Evolutionary conservation across 1,139 yeast species (phyloP).

Genomic region (Candida sp.): DNA sequence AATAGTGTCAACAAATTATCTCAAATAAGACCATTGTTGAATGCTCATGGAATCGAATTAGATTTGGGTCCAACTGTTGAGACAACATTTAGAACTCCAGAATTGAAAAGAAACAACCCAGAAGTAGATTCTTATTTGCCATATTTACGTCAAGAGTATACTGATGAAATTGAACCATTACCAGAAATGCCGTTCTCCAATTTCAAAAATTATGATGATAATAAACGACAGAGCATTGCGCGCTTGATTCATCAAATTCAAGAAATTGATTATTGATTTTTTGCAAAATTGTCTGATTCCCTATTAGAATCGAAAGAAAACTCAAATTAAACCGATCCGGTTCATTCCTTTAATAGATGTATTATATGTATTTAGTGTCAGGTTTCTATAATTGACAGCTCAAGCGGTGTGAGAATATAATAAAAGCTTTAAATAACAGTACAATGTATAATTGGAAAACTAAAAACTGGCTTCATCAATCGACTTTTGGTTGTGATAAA

Average conservation of each 20-base stretch:
- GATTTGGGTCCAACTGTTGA: conserved; percentile 9
- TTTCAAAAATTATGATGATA: conserved; percentile 2
- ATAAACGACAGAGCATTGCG: conserved; percentile 4
- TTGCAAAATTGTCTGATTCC: not conserved
- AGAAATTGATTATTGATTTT: conserved; percentile 1
- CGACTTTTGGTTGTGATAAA: conserved; percentile 4
- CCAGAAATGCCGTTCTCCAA: conserved; percentile 1
- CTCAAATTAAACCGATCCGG: not conserved
- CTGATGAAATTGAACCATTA: conserved; percentile 5
- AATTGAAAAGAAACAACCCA: conserved; percentile 1
- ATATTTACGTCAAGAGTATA: conserved; percentile 7
- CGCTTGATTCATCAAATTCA: conserved; percentile 8
- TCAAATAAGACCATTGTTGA: conserved; percentile 15
- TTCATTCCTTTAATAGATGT: not conserved
- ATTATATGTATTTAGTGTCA: not conserved
- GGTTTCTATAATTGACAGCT: not conserved
- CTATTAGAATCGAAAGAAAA: not conserved
- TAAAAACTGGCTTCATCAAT: too few species aligned
- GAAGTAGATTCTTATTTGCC: conserved; percentile 5
- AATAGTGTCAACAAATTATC: conserved; percentile 20
- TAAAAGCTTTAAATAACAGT: not conserved
- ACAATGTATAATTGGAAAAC: too few species aligned
- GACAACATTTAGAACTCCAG: conserved; percentile 1
- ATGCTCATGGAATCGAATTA: conserved; percentile 6
- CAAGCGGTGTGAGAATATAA: not conserved